These are phyloP conservation scores for Arthrobotrys sinensis DNA, from an alignment of 2,329 filamentous ascomycete species.

Conservation along the genomic window DNA sequence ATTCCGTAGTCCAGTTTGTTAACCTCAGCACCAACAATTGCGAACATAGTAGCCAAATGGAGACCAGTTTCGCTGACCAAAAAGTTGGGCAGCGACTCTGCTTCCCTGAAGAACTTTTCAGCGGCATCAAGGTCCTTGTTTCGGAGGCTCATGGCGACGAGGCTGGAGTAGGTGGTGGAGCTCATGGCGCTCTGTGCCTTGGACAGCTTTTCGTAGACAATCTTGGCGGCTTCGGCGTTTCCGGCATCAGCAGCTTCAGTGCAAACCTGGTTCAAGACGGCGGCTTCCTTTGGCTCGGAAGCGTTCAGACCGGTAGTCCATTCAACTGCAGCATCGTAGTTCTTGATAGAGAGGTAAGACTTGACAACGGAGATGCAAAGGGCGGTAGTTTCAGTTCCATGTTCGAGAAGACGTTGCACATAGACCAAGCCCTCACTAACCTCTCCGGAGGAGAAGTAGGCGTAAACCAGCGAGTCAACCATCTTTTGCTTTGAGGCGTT, in stretches of 20 bases:
- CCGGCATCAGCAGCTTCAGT: conserved; percentile 57
- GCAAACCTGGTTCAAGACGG: conserved; percentile 58
- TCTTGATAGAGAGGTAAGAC: conserved; percentile 55
- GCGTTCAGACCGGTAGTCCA: conserved; percentile 60
- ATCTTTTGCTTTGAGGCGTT: conserved; percentile 79
- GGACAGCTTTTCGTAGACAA: conserved; percentile 51
- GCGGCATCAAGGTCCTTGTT: conserved; percentile 58
- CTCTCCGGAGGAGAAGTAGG: conserved; percentile 74
- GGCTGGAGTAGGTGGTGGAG: conserved; percentile 45
- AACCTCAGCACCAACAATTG: conserved; percentile 25
- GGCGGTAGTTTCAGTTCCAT: conserved; percentile 61
- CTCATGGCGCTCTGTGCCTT: conserved; percentile 38
- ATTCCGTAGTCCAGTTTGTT: conserved; percentile 59
- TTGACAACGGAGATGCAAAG: conserved; percentile 60
- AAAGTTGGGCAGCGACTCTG: conserved; percentile 52
- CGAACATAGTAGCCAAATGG: conserved; percentile 59
- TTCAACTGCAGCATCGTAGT: conserved; percentile 59
- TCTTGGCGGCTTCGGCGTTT: conserved; percentile 50
- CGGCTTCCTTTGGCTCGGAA: conserved; percentile 52
- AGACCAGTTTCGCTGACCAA: conserved; percentile 48
- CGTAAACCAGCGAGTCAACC: conserved; percentile 76
- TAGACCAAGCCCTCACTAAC: conserved; percentile 67
- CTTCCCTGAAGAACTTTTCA: conserved; percentile 58
- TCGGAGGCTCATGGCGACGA: conserved; percentile 56
- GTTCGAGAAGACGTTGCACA: conserved; percentile 57